These are phyloP conservation scores for Babesia microti DNA, from an alignment of 169 alveolate species.

Conservation along the genomic window DNA sequence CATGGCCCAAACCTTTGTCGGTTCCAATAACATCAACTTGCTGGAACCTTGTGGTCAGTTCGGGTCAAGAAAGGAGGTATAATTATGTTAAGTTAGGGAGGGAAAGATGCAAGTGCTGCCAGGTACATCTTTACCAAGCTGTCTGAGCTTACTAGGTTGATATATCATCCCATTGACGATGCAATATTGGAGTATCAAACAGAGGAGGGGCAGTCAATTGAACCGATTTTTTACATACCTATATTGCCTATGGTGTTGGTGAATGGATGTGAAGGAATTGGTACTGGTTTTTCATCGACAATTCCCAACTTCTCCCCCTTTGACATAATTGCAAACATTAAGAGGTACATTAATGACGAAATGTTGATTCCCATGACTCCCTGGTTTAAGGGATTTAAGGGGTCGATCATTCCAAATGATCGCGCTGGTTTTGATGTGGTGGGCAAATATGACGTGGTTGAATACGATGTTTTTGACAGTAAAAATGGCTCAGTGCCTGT, in stretches of 20 bases:
- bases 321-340: slow-evolving; percentile 86
- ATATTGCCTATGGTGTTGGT: slow-evolving; percentile 94
- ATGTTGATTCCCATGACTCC: slow-evolving; percentile 86
- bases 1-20: slow-evolving; percentile 99
- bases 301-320: slow-evolving; percentile 94
- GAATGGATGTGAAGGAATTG: slow-evolving; percentile 99
- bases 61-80: slow-evolving; percentile 94
- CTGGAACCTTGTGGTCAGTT: slow-evolving; percentile 96
- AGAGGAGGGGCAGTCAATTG: slow-evolving; percentile 96
- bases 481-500: slow-evolving; percentile 43
- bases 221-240: slow-evolving; percentile 97
- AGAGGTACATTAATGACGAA: slow-evolving; percentile 72
- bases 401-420: slow-evolving; percentile 77
- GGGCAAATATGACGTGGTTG: slow-evolving; percentile 60
- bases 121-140: slow-evolving; percentile 88
- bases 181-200: slow-evolving; percentile 77
- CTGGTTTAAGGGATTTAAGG: slow-evolving; percentile 94
- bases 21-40: slow-evolving; percentile 80
- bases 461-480: slow-evolving; percentile 66
- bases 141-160: slow-evolving; percentile 71
- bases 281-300: slow-evolving; percentile 90
- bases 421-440: slow-evolving; percentile 63
- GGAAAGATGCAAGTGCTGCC: slow-evolving; percentile 92
- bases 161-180: slow-evolving; percentile 87
- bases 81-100: too few relatives aligned